Evolutionary conservation across 108 stramenopile genomes (phyloP).

Genomic region (Cyclotella choctawhatcheeana): DNA sequence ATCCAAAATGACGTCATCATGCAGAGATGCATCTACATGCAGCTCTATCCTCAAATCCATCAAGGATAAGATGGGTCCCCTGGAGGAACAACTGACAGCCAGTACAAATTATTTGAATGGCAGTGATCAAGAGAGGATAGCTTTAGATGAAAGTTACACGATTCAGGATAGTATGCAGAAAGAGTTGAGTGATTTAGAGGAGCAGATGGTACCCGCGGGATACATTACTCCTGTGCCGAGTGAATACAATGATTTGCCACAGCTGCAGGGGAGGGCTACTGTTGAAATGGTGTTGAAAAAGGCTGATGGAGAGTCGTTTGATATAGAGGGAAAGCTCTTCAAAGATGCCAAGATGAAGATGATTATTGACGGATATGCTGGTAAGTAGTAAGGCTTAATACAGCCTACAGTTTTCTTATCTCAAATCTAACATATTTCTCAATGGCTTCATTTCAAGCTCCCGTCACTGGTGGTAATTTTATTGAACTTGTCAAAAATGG

Average conservation of each 20-base stretch:
- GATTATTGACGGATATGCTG: constrained; percentile 94
- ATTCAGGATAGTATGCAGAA: constrained; percentile 68
- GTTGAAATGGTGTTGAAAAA: constrained; percentile 93
- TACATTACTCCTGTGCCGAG: constrained; percentile 82
- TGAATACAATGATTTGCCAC: constrained; percentile 88
- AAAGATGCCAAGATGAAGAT: constrained; percentile 88
- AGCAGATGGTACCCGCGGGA: constrained; percentile 90
- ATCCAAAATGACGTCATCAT: constrained; percentile 67
- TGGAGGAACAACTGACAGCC: constrained; percentile 61
- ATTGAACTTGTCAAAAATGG: constrained; percentile 95
- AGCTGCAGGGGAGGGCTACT: constrained; percentile 86
- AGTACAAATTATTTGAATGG: constrained; percentile 70
- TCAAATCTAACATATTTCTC: no score
- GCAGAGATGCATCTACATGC: constrained; percentile 67
- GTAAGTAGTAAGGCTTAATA: no score
- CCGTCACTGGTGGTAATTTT: constrained; percentile 94
- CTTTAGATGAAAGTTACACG: constrained; percentile 83
- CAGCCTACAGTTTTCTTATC: no score
- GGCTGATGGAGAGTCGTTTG: constrained; percentile 74
- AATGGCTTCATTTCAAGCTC: constrained; percentile 64
- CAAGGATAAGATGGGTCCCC: constrained; percentile 57
- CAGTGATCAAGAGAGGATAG: constrained; percentile 84
- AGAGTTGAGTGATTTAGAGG: constrained; percentile 79
- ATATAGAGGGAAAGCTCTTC: constrained; percentile 83
- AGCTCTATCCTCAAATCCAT: constrained; percentile 54